These are phyloP conservation scores for Cladosporium velox DNA, from an alignment of 2,329 filamentous ascomycete genomes.

Conservation along the genomic window DNA sequence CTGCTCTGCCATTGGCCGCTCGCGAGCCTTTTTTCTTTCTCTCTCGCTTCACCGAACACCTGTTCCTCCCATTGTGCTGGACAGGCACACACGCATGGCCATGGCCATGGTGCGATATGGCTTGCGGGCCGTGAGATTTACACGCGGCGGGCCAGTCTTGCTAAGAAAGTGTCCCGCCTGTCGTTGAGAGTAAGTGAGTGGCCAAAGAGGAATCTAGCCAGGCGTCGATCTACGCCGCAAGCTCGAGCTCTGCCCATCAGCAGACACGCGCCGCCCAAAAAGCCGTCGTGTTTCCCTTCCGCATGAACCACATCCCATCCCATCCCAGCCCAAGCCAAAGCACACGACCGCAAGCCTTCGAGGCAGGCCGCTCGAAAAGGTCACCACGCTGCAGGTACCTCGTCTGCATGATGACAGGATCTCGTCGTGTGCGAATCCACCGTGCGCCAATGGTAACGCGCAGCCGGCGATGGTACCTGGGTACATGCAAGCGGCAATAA, in stretches of 20 bases:
- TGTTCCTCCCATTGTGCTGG: conserved; percentile 9
- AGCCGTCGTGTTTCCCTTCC: conserved; percentile 8
- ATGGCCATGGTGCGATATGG: not conserved
- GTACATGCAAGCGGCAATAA: conserved; percentile 19
- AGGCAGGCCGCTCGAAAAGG: conserved; percentile 17
- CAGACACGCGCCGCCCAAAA: conserved; percentile 12
- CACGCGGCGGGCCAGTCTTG: not conserved
- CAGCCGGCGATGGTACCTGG: not conserved
- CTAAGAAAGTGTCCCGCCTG: too few relatives aligned
- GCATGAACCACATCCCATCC: conserved; percentile 14
- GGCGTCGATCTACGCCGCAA: conserved; percentile 14
- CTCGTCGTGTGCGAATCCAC: conserved; percentile 3
- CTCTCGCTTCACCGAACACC: conserved; percentile 10
- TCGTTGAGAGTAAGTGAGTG: conserved; percentile 6
- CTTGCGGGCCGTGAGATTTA: not conserved
- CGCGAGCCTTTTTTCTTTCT: conserved; percentile 4
- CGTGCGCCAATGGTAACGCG: conserved; percentile 4
- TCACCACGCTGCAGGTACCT: conserved; percentile 18
- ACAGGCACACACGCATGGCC: not conserved
- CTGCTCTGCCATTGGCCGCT: conserved; percentile 18
- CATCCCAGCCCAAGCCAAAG: not conserved
- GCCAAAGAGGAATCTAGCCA: conserved; percentile 11
- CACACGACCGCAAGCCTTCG: conserved; percentile 5
- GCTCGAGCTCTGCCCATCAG: conserved; percentile 20
- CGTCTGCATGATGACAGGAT: conserved; percentile 18